These are phyloP conservation scores for Nemania diffusa DNA, from an alignment of 2,329 filamentous ascomycete genomes.

Conservation along the genomic window DNA sequence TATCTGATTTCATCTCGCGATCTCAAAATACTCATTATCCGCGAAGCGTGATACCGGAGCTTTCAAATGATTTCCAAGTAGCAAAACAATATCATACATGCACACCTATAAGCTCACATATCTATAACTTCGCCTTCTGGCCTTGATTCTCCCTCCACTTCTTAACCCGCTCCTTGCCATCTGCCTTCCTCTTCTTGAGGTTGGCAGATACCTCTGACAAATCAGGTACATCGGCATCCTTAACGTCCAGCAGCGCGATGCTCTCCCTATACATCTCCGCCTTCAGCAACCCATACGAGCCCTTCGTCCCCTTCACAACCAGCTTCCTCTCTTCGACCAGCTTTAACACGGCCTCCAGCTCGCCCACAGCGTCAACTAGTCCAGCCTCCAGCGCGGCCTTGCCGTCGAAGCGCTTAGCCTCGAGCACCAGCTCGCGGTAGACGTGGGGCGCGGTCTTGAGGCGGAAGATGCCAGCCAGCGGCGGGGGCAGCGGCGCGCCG, in stretches of 20 bases:
- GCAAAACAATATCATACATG: slow-evolving; percentile 4
- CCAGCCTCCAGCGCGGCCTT: slow-evolving; percentile 71
- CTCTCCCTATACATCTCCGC: slow-evolving; percentile 78
- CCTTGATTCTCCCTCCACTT: slow-evolving; percentile 58
- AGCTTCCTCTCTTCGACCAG: slow-evolving; percentile 70
- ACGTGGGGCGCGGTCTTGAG: slow-evolving; percentile 69
- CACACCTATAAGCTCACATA: not conserved
- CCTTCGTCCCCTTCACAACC: slow-evolving; percentile 68
- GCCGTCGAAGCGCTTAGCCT: slow-evolving; percentile 74
- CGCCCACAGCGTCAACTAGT: slow-evolving; percentile 71
- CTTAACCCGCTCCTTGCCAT: slow-evolving; percentile 59
- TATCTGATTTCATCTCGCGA: not conserved
- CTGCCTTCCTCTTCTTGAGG: slow-evolving; percentile 62
- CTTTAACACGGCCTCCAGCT: slow-evolving; percentile 67
- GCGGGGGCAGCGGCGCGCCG: slow-evolving; percentile 76
- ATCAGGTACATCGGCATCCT: slow-evolving; percentile 28
- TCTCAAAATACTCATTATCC: not conserved
- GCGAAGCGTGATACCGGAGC: not conserved
- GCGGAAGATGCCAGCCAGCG: slow-evolving; percentile 80
- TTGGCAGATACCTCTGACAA: slow-evolving; percentile 56
- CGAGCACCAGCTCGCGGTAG: slow-evolving; percentile 75
- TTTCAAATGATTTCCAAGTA: not conserved
- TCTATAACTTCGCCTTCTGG: slow-evolving; percentile 56
- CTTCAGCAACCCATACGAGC: slow-evolving; percentile 78
- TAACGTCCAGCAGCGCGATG: slow-evolving; percentile 65